Evolutionary conservation across 1,284 basidiomycete species (phyloP), one percentile per base, ranked within the genome.

Genomic region (Sporisorium graminicola): DNA sequence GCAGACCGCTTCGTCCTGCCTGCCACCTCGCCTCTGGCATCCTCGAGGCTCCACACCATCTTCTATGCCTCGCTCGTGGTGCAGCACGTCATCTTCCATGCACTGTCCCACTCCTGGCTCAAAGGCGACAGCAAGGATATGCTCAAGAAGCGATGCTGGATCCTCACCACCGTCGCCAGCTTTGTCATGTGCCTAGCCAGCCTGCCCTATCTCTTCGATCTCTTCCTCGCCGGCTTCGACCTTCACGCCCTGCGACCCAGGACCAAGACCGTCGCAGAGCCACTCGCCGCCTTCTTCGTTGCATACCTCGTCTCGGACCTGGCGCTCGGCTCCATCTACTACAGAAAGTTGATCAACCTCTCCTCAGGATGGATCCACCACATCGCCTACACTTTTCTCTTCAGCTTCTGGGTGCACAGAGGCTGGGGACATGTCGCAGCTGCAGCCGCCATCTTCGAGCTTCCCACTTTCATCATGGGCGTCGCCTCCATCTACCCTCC

Each of bases 361-460:
- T 79, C 81, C 3, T 78, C 74, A 14, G 84, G 84, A 37, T 85
- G 84, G 84, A 69, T 81, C 10, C 84, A 85, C 57, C 83, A 85
- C 62, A 77, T 76, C 29, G 73, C 68, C 49, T 85, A 85, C 62
- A 73, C 75, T n/a, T 53, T 79, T 42, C 62, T 85, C 37, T 81
- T 78, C 53, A 33, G 74, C 9, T 76, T 72, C 55, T 82, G 77
- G 80, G 57, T 83, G 12, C 78, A 79, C 57, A 71, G 64, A 12
- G 80, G 81, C 24, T 85, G 83, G 83, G 63, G 49, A 1, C 78
- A 82, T 51, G 58, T 78, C 18, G 80, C 81, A 49, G 82, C 73
- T 3, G 62, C 74, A 18, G 81, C 80, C 1, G 69, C 77, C 46
- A 63, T 85, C 64, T 82, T 85, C 53, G 84, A 85, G 65, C 59